A percentile compares a stretch with the other conserved stretches of the same genome.
phyloP scores from a whole-genome alignment of 2,329 filamentous ascomycete genomes.

The Penicillium frequentans region DNA sequence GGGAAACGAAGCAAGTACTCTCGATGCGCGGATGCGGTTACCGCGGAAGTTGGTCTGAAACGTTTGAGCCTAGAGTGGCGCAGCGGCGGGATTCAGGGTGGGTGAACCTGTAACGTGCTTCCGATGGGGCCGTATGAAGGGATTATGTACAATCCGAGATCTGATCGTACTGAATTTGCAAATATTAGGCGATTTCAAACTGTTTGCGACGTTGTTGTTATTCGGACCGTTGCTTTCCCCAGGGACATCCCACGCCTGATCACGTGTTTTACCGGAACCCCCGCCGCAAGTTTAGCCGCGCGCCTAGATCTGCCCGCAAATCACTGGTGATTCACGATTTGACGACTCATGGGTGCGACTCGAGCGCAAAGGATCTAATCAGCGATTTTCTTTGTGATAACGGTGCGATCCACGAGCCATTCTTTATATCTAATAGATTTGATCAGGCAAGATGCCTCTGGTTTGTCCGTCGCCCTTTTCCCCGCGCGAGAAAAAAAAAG shows the following conservation, averaged over 20 bases:
- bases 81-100: background rate
- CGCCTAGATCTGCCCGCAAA: conserved; percentile 16
- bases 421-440: background rate
- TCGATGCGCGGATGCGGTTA: conserved; percentile 6
- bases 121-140: background rate
- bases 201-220: background rate
- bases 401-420: background rate
- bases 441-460: conserved; percentile 16
- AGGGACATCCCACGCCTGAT: conserved; percentile 21
- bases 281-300: conserved; percentile 21
- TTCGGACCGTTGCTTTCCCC: conserved; percentile 14
- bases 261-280: conserved; percentile 14
- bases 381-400: background rate
- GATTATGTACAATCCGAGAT: conserved; percentile 14
- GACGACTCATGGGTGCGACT: background rate
- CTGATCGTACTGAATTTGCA: background rate
- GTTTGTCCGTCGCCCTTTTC: conserved; percentile 16
- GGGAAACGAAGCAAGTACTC: background rate
- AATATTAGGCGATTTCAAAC: background rate
- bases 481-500: background rate
- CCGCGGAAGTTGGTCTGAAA: conserved; percentile 9
- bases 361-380: background rate
- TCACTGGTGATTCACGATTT: background rate
- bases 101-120: background rate
- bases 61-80: conserved; percentile 3